phyloP scores from a whole-genome alignment of 345 rosid genomes.

The Odontarrhena argentea region DNA sequence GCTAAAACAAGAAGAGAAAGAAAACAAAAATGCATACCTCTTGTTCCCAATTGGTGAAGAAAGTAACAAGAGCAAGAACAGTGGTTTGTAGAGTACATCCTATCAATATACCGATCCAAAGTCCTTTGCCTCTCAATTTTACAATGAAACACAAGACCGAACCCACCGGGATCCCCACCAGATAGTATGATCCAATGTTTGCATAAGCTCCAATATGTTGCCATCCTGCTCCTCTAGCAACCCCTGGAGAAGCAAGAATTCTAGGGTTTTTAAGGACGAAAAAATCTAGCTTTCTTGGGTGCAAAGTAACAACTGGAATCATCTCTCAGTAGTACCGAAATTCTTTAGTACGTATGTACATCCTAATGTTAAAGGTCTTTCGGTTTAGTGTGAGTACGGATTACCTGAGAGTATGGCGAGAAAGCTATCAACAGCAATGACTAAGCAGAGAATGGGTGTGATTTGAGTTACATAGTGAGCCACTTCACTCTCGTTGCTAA shows the following conservation, averaged over 20 bases:
- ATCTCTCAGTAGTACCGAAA: neutral
- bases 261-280: neutral
- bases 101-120: slow-evolving; percentile 55
- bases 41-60: slow-evolving; percentile 55
- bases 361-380: neutral
- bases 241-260: slow-evolving; percentile 43
- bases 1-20: neutral
- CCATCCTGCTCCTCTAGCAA: slow-evolving; percentile 74
- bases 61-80: slow-evolving; percentile 49
- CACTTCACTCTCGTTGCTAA: slow-evolving; percentile 45
- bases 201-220: slow-evolving; percentile 62
- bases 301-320: slow-evolving; percentile 8
- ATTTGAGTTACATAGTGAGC: slow-evolving; percentile 44
- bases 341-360: neutral
- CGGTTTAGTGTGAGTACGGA: neutral
- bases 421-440: slow-evolving; percentile 42
- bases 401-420: slow-evolving; percentile 49
- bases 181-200: slow-evolving; percentile 62
- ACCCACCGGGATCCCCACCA: slow-evolving; percentile 57
- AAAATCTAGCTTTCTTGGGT: neutral
- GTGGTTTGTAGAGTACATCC: slow-evolving; percentile 48
- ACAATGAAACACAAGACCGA: slow-evolving; percentile 46
- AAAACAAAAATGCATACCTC: slow-evolving; percentile 44
- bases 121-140: slow-evolving; percentile 54
- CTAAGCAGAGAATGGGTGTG: slow-evolving; percentile 41